Percentiles rank a stretch among this genome's conserved stretches.
These are phyloP conservation scores for Metschnikowia vanudenii DNA, from an alignment of 805 yeast species.

Conservation along the genomic window DNA sequence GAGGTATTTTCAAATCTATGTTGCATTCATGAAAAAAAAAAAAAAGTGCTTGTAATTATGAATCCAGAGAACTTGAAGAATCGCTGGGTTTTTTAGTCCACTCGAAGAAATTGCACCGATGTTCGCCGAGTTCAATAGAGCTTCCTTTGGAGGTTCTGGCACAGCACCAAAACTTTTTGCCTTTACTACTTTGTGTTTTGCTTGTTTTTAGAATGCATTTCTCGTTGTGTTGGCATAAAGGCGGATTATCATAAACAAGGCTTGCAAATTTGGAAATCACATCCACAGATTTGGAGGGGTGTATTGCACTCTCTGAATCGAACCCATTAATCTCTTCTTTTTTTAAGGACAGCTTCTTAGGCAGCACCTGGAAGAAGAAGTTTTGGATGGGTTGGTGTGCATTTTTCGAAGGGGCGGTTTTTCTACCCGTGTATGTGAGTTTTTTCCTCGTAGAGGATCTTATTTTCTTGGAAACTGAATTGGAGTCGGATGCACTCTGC, in stretches of 20 bases:
- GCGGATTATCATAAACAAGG: constrained; percentile 26
- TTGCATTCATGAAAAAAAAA: constrained; percentile 1
- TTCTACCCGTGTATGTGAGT: constrained; percentile 6
- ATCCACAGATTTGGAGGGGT: constrained; percentile 1
- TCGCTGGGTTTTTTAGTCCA: constrained; percentile 16
- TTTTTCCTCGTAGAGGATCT: neutral
- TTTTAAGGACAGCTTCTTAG: neutral
- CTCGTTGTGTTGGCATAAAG: constrained; percentile 28
- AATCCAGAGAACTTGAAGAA: neutral
- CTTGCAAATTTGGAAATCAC: constrained; percentile 12
- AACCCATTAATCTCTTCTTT: neutral
- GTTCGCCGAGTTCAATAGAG: constrained; percentile 17
- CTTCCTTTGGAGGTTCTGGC: constrained; percentile 15
- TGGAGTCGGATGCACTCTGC: constrained; percentile 1
- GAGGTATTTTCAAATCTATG: constrained; percentile 10
- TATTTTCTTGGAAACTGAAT: neutral
- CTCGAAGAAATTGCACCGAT: constrained; percentile 19
- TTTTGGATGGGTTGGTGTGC: constrained; percentile 26
- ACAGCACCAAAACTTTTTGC: constrained; percentile 36
- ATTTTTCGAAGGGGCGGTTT: constrained; percentile 1
- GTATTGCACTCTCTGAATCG: neutral
- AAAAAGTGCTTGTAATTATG: neutral
- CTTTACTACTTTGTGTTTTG: constrained; percentile 25
- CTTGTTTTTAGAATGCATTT: constrained; percentile 31
- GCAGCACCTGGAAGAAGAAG: constrained; percentile 21